Conservation (phyloP, 352 stramenopile genomes). For the Phytophthora hibernalis region DNA sequence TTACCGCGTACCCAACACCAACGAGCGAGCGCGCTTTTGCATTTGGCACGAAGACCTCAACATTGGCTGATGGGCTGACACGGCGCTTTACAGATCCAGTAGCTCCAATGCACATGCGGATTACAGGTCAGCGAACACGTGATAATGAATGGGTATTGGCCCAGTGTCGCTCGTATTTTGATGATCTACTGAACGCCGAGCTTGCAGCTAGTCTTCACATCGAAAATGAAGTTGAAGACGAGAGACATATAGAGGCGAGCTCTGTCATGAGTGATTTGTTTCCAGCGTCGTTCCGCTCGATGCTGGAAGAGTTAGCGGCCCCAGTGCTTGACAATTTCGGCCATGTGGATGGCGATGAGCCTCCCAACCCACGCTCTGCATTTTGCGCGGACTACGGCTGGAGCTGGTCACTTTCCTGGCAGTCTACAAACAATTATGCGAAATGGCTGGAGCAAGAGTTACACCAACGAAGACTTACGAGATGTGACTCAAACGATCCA, state of each 20-base stretch:
- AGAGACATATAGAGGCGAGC: not conserved
- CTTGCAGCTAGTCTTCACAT: slow-evolving; percentile 32
- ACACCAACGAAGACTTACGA: slow-evolving; percentile 16
- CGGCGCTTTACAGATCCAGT: slow-evolving; percentile 27
- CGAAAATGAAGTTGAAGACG: slow-evolving; percentile 15
- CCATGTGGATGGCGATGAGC: slow-evolving; percentile 30
- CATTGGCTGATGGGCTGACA: slow-evolving; percentile 35
- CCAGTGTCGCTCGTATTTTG: slow-evolving; percentile 73
- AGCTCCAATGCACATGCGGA: slow-evolving; percentile 29
- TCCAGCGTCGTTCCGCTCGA: slow-evolving; percentile 51
- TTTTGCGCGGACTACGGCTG: slow-evolving; percentile 71
- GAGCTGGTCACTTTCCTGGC: slow-evolving; percentile 69
- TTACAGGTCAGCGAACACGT: slow-evolving; percentile 28
- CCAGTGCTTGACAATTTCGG: slow-evolving; percentile 48
- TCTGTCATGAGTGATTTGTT: slow-evolving; percentile 38
- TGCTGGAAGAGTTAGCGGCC: slow-evolving; percentile 60
- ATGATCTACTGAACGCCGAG: slow-evolving; percentile 57
- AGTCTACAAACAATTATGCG: slow-evolving; percentile 68
- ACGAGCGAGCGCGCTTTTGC: slow-evolving; percentile 62
- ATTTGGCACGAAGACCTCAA: slow-evolving; percentile 51
- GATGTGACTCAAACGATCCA: slow-evolving; percentile 22
- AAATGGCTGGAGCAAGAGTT: slow-evolving; percentile 48
- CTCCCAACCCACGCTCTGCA: slow-evolving; percentile 24
- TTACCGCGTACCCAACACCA: slow-evolving; percentile 59
- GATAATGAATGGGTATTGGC: slow-evolving; percentile 69